Base-by-base conservation (phyloP, 106 monocot species). In the Apostasia ramifera region DNA sequence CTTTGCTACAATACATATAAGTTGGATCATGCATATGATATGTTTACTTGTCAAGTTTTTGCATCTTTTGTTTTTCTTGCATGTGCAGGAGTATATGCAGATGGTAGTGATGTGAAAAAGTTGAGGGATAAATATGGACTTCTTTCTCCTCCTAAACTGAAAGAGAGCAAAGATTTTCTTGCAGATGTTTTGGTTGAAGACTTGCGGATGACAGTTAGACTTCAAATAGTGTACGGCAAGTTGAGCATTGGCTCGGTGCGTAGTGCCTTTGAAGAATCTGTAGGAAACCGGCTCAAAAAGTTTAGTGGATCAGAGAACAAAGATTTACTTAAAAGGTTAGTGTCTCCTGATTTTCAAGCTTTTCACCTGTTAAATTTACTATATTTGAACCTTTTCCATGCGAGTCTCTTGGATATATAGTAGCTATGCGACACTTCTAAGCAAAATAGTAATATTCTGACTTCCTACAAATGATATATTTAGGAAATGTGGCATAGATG, bases 141-240 rank as follows among this genome's bases (percentile, higher is more conserved):
- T 4, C 40, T 75, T 65, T 76, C 88, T 5, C 68, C 61, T 53
- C 70, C 80, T 67, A 71, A 92, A 68, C 11, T 74, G 72, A 79
- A 85, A 68, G 86, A 76, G 57, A 86, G 72, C 56, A 84, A 80
- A 71, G 79, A 80, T 14, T 70, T 93, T 56, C 73, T 76, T 70
- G 62, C 73, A 66, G 82, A 88, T 79, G 71, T 82, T 53, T 68
- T 95, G 41, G 88, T 92, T 57, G 71, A 84, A 52, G 89, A 95
- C 69, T 44, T 92, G 44, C 59, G 70, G 45, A 86, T 92, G 84
- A 89, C 91, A 61, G 80, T 95, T 58, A 81, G 86, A 66, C 95
- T 95, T 67, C 88, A 92, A 66, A 95, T 95, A 45, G 95, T 95
- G 40, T 92, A 89, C 73, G 80, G 89, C 5, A 86, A 86, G 60